Evolutionary conservation across 2,329 filamentous ascomycete species (phyloP).

Genomic region (Hymenoscyphus albidus): DNA sequence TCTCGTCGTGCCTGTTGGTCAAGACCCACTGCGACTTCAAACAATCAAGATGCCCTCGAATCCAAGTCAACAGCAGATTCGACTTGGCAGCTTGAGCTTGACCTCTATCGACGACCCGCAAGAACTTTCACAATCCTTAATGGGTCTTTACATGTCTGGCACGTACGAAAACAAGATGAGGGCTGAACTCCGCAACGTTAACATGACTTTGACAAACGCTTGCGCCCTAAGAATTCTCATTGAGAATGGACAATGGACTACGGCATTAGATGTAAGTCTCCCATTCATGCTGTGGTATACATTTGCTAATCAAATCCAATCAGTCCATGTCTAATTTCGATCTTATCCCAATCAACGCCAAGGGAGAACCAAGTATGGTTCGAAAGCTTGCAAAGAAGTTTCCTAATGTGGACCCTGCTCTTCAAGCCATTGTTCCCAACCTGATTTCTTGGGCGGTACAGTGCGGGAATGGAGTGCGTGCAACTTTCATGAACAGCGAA

Average conservation of each 20-base stretch:
- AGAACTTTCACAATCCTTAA: slow-evolving; percentile 59
- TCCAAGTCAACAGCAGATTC: slow-evolving; percentile 12
- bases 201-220: slow-evolving; percentile 39
- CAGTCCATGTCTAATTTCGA: slow-evolving; percentile 70
- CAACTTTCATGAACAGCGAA: slow-evolving; percentile 63
- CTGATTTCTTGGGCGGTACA: slow-evolving; percentile 91
- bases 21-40: slow-evolving; percentile 67
- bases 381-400: slow-evolving; percentile 79
- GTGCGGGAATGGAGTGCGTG: slow-evolving; percentile 76
- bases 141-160: slow-evolving; percentile 47
- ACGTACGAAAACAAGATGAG: slow-evolving; percentile 32
- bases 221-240: slow-evolving; percentile 38
- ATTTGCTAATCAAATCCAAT: slow-evolving; percentile 22
- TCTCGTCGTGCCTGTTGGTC: slow-evolving; percentile 79
- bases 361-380: slow-evolving; percentile 73
- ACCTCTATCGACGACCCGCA: slow-evolving; percentile 65
- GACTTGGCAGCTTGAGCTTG: slow-evolving; percentile 51
- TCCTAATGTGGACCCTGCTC: slow-evolving; percentile 69
- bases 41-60: slow-evolving; percentile 43
- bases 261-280: slow-evolving; percentile 61
- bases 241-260: slow-evolving; percentile 54
- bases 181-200: slow-evolving; percentile 53
- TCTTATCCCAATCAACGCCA: slow-evolving; percentile 74
- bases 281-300: neutral
- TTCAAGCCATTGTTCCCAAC: slow-evolving; percentile 86